A percentile compares a stretch with the other conserved stretches of the same genome.
These are phyloP conservation scores for Barnettozyma californica DNA, from an alignment of 805 yeast genomes.

Conservation along the genomic window DNA sequence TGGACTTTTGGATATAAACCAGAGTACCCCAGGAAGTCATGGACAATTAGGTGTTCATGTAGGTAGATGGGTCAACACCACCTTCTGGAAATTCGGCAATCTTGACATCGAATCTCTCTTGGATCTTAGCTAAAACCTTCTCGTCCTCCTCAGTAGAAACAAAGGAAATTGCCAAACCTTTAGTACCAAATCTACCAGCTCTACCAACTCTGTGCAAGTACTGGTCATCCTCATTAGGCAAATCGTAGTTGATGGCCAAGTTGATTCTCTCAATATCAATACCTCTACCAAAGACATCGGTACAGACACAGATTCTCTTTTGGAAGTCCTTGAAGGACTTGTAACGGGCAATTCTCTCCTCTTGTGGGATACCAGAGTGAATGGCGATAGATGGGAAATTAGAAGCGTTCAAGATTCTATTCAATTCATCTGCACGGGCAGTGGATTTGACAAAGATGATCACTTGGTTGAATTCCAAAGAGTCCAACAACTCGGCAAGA, in stretches of 20 bases:
- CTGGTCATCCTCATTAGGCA: conserved; percentile 96
- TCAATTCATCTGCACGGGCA: conserved; percentile 86
- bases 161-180: conserved; percentile 92
- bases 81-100: conserved; percentile 94
- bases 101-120: conserved; percentile 95
- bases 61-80: conserved; percentile 95
- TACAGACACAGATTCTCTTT: conserved; percentile 97
- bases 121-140: conserved; percentile 85
- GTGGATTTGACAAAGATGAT: conserved; percentile 93
- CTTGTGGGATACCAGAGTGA: conserved; percentile 93
- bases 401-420: conserved; percentile 81
- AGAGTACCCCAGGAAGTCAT: neutral
- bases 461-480: conserved; percentile 95
- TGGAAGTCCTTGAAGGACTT: conserved; percentile 95
- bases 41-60: conserved; percentile 75
- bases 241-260: conserved; percentile 94
- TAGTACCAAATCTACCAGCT: conserved; percentile 99
- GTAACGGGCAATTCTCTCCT: conserved; percentile 95
- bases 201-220: conserved; percentile 99
- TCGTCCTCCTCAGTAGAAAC: conserved; percentile 84
- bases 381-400: conserved; percentile 97
- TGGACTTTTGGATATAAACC: neutral
- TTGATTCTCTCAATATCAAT: conserved; percentile 98
- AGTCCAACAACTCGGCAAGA: conserved; percentile 86
- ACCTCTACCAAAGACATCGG: conserved; percentile 99